These are phyloP conservation scores for Chaetomiaceae sp. DNA, from an alignment of 2,329 filamentous ascomycete genomes.

Conservation along the genomic window DNA sequence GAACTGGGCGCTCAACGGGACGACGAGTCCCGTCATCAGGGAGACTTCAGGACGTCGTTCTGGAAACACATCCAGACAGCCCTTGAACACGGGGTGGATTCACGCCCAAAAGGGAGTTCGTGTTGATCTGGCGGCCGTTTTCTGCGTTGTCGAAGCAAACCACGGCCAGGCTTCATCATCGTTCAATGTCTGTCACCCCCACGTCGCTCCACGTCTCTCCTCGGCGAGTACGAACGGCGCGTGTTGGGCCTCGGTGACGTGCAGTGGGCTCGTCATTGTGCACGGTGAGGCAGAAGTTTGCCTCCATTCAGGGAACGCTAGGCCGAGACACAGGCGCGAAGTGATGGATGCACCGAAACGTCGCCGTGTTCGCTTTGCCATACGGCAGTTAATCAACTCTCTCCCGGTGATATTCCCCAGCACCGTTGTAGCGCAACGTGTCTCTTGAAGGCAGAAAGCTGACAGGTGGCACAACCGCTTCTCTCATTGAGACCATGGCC, in stretches of 20 bases:
- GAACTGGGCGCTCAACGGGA: too few species aligned
- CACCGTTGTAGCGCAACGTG: background rate
- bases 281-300: background rate
- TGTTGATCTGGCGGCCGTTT: too few species aligned
- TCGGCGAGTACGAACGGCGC: background rate
- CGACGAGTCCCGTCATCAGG: too few species aligned
- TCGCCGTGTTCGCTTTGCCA: constrained; percentile 4
- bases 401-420: constrained; percentile 1
- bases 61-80: too few species aligned
- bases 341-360: constrained; percentile 1
- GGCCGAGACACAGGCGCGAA: constrained; percentile 6
- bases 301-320: background rate
- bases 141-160: too few species aligned
- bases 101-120: too few species aligned
- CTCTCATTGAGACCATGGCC: too few species aligned
- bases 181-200: too few species aligned
- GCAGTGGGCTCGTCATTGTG: background rate
- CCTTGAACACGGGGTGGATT: too few species aligned
- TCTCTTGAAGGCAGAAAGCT: constrained; percentile 1
- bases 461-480: background rate
- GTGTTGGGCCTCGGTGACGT: background rate
- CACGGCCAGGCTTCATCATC: too few species aligned
- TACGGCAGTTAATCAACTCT: constrained; percentile 6
- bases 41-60: too few species aligned
- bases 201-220: too few species aligned